Evolutionary conservation across 306 rosid species (phyloP).

Genomic region (Abrus pulchellus): DNA sequence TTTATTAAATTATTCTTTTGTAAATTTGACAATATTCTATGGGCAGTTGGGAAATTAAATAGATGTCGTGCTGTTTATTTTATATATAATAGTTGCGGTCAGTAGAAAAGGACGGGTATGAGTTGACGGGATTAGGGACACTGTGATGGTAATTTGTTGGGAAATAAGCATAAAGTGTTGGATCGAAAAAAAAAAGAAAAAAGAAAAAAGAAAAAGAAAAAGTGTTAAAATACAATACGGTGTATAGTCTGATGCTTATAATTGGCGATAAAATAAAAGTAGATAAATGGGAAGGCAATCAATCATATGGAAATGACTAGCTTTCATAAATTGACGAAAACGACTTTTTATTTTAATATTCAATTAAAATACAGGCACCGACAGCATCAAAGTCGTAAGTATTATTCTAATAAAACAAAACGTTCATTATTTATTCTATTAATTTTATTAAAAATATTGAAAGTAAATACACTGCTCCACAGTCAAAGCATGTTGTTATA

Average conservation of each 20-base stretch:
- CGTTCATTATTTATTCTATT: too few relatives aligned
- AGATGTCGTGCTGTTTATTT: too few relatives aligned
- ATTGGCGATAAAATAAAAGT: neutral
- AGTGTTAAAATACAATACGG: neutral
- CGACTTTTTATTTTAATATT: constrained; percentile 21
- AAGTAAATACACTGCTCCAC: neutral
- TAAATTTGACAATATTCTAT: too few relatives aligned
- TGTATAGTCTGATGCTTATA: neutral
- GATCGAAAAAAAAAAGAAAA: too few relatives aligned
- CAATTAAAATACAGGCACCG: constrained; percentile 53
- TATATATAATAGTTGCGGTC: too few relatives aligned
- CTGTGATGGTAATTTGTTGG: too few relatives aligned
- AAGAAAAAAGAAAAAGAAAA: neutral
- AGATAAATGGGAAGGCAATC: constrained; percentile 38
- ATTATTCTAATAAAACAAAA: constrained; percentile 16
- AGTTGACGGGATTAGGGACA: too few relatives aligned
- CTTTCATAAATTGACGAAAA: constrained; percentile 44
- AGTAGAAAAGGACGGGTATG: too few relatives aligned
- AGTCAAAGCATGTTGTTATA: neutral
- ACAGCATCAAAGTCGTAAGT: constrained; percentile 49
- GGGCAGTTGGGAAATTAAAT: too few relatives aligned
- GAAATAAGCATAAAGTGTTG: too few relatives aligned
- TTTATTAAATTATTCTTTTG: too few relatives aligned
- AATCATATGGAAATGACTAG: constrained; percentile 47
- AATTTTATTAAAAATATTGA: too few relatives aligned